Conservation (phyloP, 176 grass and related monocot genomes). For the Rhynchospora tenuis region DNA sequence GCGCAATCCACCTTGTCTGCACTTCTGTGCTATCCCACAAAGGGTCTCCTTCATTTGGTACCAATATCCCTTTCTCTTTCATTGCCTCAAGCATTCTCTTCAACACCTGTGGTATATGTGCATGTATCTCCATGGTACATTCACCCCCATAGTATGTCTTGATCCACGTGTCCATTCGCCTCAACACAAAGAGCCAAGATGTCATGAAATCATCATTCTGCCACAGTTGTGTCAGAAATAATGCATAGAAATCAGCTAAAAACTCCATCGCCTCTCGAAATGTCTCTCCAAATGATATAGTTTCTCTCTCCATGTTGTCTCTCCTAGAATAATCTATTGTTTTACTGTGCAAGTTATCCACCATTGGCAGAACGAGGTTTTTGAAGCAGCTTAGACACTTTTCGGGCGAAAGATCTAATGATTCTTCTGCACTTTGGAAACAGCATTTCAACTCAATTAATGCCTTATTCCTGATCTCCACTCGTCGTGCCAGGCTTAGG, state of each 20-base stretch:
- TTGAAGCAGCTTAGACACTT: slow-evolving; percentile 73
- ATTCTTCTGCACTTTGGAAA: slow-evolving; percentile 38
- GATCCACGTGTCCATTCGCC: slow-evolving; percentile 88
- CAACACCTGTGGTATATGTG: slow-evolving; percentile 19
- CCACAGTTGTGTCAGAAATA: slow-evolving; percentile 47
- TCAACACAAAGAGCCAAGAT: slow-evolving; percentile 80
- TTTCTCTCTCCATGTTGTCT: slow-evolving; percentile 64
- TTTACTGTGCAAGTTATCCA: slow-evolving; percentile 87
- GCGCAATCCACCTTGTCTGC: slow-evolving; percentile 64
- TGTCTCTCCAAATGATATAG: slow-evolving; percentile 71
- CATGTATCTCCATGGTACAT: too few species aligned
- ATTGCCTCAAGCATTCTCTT: slow-evolving; percentile 52
- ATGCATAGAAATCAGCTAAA: slow-evolving; percentile 58
- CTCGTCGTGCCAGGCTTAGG: slow-evolving; percentile 66
- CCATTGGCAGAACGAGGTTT: slow-evolving; percentile 84
- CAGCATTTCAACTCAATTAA: slow-evolving; percentile 49
- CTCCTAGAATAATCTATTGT: slow-evolving; percentile 84
- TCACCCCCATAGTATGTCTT: slow-evolving; percentile 52
- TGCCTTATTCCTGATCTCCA: slow-evolving; percentile 77
- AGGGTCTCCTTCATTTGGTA: too few species aligned
- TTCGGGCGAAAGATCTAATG: slow-evolving; percentile 48
- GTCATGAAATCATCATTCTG: slow-evolving; percentile 65
- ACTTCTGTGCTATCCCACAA: too few species aligned
- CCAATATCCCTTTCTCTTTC: too few species aligned
- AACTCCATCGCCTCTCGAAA: slow-evolving; percentile 50